Percentiles rank a stretch among this genome's conserved stretches.
Conservation (phyloP, 345 rosid genomes). For the Angophora floribunda region DNA sequence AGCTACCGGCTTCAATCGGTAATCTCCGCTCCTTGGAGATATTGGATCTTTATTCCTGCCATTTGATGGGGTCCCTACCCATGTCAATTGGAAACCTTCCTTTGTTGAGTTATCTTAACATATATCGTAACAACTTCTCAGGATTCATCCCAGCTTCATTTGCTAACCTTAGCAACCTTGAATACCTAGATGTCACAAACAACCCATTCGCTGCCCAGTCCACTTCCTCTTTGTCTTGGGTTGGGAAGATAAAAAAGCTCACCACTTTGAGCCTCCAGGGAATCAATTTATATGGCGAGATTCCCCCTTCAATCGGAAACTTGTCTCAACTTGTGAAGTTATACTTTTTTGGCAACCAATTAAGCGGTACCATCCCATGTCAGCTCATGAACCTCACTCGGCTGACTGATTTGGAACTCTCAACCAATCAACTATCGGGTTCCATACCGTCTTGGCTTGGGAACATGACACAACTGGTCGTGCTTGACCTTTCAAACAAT, state of each 20-base stretch:
- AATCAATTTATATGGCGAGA: background rate
- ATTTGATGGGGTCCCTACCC: background rate
- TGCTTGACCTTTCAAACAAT: background rate
- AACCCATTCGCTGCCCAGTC: background rate
- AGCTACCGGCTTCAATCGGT: background rate
- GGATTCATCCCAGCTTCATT: conserved; percentile 11
- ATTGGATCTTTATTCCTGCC: background rate
- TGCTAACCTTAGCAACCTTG: background rate
- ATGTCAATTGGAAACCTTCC: background rate
- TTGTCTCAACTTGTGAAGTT: background rate
- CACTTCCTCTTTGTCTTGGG: background rate
- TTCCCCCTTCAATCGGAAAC: background rate
- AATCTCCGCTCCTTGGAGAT: background rate
- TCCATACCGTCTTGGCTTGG: background rate
- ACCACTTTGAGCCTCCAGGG: background rate
- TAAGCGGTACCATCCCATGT: background rate
- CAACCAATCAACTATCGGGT: background rate
- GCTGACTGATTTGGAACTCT: background rate
- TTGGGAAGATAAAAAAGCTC: background rate
- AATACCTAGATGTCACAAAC: background rate
- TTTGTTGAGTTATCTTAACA: background rate
- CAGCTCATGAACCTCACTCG: conserved; percentile 1
- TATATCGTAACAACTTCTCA: background rate
- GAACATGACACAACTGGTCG: background rate
- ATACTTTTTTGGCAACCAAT: background rate